These are phyloP conservation scores for Perkinsus chesapeaki DNA, from an alignment of 169 alveolate genomes.

Conservation along the genomic window DNA sequence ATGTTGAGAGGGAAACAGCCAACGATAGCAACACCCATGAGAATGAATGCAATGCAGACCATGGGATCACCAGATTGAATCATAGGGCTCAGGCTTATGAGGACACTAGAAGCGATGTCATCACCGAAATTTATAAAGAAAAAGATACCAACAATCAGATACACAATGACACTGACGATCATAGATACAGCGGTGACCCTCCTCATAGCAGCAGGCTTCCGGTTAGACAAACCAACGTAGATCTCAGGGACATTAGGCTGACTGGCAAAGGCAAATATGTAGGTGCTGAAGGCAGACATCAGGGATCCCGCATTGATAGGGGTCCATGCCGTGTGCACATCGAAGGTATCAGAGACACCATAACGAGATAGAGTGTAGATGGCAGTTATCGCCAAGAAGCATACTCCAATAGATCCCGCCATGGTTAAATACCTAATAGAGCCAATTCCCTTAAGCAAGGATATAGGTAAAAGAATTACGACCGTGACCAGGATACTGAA, in stretches of 20 bases:
- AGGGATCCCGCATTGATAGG: not conserved
- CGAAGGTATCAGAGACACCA: not conserved
- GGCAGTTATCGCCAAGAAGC: not conserved
- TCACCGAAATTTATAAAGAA: not conserved
- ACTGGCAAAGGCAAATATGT: not conserved
- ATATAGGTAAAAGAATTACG: not conserved
- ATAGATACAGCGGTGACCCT: not conserved
- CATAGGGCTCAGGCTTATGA: not conserved
- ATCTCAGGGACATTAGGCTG: not conserved
- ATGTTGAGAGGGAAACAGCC: not conserved
- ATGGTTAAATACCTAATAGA: not conserved
- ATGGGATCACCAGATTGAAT: not conserved
- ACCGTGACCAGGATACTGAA: not conserved
- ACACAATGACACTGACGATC: not conserved
- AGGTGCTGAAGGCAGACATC: not conserved
- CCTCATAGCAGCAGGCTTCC: not conserved
- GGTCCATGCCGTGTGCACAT: not conserved
- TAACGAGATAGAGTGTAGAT: not conserved
- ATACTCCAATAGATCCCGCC: not conserved
- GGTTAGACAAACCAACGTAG: not conserved
- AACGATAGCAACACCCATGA: not conserved
- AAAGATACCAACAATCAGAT: not conserved
- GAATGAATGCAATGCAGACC: not conserved
- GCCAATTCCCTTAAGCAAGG: not conserved
- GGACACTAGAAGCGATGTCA: not conserved